Evolutionary conservation across 2,329 filamentous ascomycete genomes (phyloP).

Genomic region (Coniella vitis): DNA sequence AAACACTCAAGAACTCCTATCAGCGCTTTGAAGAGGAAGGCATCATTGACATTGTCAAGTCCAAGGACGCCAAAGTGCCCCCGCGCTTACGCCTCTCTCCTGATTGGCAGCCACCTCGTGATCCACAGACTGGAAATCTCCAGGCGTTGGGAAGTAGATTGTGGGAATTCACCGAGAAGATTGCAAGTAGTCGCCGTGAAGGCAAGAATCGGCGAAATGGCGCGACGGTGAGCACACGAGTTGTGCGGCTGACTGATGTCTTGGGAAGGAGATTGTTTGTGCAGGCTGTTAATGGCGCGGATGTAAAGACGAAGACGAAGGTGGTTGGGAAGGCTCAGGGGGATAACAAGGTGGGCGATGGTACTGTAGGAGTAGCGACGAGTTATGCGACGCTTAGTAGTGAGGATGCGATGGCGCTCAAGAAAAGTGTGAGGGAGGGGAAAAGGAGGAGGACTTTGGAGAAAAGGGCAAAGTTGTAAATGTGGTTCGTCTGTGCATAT

Average conservation of each 20-base stretch:
- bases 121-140: slow-evolving; percentile 53
- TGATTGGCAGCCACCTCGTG: slow-evolving; percentile 67
- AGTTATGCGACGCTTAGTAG: slow-evolving; percentile 34
- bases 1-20: slow-evolving; percentile 92
- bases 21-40: slow-evolving; percentile 83
- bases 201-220: slow-evolving; percentile 96
- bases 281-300: slow-evolving; percentile 37
- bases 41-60: slow-evolving; percentile 69
- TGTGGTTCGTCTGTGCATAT: too few relatives aligned
- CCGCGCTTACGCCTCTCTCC: slow-evolving; percentile 61
- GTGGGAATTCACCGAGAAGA: slow-evolving; percentile 88
- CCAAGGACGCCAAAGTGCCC: slow-evolving; percentile 55
- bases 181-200: slow-evolving; percentile 75
- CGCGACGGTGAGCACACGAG: slow-evolving; percentile 75
- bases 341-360: too few relatives aligned
- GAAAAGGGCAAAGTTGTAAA: slow-evolving; percentile 44
- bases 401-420: slow-evolving; percentile 42
- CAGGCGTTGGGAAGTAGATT: slow-evolving; percentile 61
- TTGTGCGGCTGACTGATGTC: slow-evolving; percentile 68
- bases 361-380: slow-evolving; percentile 4
- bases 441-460: slow-evolving; percentile 43
- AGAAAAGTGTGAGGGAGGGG: slow-evolving; percentile 37
- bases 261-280: slow-evolving; percentile 66
- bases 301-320: slow-evolving; percentile 5
- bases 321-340: too few relatives aligned